Evolutionary conservation across 345 rosid species (phyloP).

Genomic region (Cardamine chenopodiifolia): DNA sequence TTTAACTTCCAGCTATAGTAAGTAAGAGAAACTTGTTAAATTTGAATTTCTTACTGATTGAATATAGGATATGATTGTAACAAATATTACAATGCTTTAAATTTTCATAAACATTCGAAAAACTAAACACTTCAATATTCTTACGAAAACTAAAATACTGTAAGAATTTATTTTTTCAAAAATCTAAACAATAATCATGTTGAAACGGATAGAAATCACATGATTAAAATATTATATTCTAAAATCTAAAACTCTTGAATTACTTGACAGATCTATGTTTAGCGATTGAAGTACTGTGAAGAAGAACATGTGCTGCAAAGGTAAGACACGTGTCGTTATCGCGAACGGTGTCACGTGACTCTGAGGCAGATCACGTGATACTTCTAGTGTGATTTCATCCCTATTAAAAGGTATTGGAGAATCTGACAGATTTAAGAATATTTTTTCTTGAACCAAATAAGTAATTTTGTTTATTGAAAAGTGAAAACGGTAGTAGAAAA

Average conservation of each 20-base stretch:
- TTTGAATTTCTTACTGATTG: background rate
- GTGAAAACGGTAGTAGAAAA: background rate
- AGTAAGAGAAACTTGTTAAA: too few relatives aligned
- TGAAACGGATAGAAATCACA: background rate
- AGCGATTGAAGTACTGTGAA: too few relatives aligned
- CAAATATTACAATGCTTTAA: background rate
- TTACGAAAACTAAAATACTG: background rate
- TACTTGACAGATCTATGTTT: too few relatives aligned
- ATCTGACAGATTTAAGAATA: constrained; percentile 22
- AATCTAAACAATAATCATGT: background rate
- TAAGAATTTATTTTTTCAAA: too few relatives aligned
- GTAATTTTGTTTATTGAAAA: constrained; percentile 7
- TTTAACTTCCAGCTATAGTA: background rate
- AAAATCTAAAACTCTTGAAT: background rate
- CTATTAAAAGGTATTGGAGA: constrained; percentile 1
- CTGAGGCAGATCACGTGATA: constrained; percentile 29
- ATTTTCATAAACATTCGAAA: background rate
- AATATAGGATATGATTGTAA: background rate
- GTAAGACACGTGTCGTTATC: constrained; percentile 19
- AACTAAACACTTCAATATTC: background rate
- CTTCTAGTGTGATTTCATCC: constrained; percentile 7
- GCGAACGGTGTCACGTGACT: constrained; percentile 32
- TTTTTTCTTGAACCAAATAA: background rate
- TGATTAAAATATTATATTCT: too few relatives aligned
- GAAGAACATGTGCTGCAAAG: too few relatives aligned